Evolutionary conservation across 2,329 filamentous ascomycete species (phyloP).

Genomic region (Pseudogymnoascus sp.): DNA sequence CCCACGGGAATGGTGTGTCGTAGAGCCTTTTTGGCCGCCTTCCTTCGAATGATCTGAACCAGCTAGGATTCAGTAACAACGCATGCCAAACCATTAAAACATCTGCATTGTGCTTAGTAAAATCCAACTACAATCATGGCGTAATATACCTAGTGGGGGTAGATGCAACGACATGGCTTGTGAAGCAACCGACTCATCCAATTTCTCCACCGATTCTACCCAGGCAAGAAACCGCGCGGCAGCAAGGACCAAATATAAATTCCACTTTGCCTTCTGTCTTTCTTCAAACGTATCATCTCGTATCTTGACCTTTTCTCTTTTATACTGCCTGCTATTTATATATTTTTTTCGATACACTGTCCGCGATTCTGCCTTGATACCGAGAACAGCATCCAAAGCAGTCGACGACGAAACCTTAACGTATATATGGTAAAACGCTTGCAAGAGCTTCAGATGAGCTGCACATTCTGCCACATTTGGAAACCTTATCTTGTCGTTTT

Average conservation of each 20-base stretch:
- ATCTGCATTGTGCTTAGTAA: constrained; percentile 25
- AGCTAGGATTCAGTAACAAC: constrained; percentile 12
- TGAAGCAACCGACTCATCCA: not conserved
- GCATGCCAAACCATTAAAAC: constrained; percentile 22
- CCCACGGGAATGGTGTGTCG: not conserved
- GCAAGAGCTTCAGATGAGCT: constrained; percentile 53
- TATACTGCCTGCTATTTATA: not conserved
- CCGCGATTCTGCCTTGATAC: not conserved
- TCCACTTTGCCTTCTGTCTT: constrained; percentile 14
- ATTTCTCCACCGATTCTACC: constrained; percentile 16
- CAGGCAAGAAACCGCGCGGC: not conserved
- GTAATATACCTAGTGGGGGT: not conserved
- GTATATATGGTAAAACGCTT: constrained; percentile 49
- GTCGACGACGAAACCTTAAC: constrained; percentile 20
- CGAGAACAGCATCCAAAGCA: not conserved
- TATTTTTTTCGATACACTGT: not conserved
- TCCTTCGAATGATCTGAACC: constrained; percentile 10
- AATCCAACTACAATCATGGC: constrained; percentile 24
- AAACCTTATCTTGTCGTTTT: constrained; percentile 10
- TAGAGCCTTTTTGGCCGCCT: not conserved
- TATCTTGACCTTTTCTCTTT: not conserved
- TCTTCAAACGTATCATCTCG: not conserved
- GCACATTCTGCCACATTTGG: constrained; percentile 35
- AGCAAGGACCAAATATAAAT: constrained; percentile 15
- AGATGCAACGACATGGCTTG: not conserved